A percentile compares a stretch with the other conserved stretches of the same genome.
Conservation (phyloP, 2,329 filamentous ascomycete genomes). For the Hypoxylon sp. region DNA sequence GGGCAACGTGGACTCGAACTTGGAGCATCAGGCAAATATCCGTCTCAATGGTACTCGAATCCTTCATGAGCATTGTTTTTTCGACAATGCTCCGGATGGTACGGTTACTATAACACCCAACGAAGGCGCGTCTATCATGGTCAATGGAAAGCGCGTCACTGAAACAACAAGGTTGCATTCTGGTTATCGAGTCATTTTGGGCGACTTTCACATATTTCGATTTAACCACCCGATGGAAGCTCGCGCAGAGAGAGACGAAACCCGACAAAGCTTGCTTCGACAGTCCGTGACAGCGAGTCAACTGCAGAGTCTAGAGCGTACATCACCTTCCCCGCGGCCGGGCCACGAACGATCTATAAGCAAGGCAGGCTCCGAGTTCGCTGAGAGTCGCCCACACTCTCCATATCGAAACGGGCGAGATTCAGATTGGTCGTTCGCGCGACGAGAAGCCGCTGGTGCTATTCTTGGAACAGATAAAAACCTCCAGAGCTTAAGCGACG, state of each 20-base stretch:
- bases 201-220: conserved; percentile 98
- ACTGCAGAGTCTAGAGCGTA: conserved; percentile 68
- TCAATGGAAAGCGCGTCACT: conserved; percentile 91
- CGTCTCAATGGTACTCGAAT: conserved; percentile 94
- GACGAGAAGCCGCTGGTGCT: conserved; percentile 91
- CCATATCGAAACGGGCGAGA: conserved; percentile 78
- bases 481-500: conserved; percentile 88
- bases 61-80: conserved; percentile 89
- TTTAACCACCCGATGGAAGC: conserved; percentile 99
- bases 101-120: conserved; percentile 90
- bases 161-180: conserved; percentile 89
- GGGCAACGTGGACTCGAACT: conserved; percentile 89
- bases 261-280: conserved; percentile 85
- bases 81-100: conserved; percentile 89
- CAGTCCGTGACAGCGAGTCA: conserved; percentile 80
- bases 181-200: conserved; percentile 93
- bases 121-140: conserved; percentile 97
- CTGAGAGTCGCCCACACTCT: conserved; percentile 83
- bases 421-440: conserved; percentile 93
- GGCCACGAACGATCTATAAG: conserved; percentile 86
- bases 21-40: conserved; percentile 83
- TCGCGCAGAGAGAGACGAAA: conserved; percentile 88
- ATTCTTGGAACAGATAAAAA: conserved; percentile 93
- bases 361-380: conserved; percentile 81
- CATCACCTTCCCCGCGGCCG: conserved; percentile 70